phyloP scores from a whole-genome alignment of 306 rosid species.

The Sophora flavescens region DNA sequence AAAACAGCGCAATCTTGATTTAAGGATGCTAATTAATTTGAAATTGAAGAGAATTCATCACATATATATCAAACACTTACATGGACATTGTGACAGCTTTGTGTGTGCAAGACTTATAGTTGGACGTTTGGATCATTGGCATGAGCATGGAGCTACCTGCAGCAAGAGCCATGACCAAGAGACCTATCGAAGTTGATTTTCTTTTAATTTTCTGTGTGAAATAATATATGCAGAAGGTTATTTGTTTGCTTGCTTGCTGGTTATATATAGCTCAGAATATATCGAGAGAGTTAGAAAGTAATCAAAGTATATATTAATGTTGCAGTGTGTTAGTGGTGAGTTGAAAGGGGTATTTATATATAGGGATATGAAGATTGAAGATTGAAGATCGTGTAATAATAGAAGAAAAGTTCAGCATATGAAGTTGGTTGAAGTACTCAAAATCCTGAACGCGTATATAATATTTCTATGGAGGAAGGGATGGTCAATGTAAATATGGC shows the following conservation, averaged over 20 bases:
- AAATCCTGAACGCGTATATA: too few relatives aligned
- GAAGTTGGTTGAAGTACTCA: too few relatives aligned
- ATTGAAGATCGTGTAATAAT: too few relatives aligned
- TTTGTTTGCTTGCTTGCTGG: neutral
- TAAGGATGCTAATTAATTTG: neutral
- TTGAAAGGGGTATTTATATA: neutral
- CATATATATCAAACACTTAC: constrained; percentile 24
- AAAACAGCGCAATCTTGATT: neutral
- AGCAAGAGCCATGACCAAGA: constrained; percentile 2
- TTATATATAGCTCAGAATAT: too few relatives aligned
- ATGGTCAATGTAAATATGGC: too few relatives aligned
- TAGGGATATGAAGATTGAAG: too few relatives aligned
- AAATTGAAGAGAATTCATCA: neutral
- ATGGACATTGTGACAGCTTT: neutral
- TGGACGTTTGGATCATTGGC: neutral
- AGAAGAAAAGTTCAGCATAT: too few relatives aligned
- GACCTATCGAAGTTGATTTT: neutral
- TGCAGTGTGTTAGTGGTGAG: neutral
- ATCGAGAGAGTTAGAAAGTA: too few relatives aligned
- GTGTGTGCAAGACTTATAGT: neutral
- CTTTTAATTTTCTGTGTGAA: too few relatives aligned
- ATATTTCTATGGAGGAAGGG: too few relatives aligned
- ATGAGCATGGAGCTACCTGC: neutral
- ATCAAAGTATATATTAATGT: too few relatives aligned
- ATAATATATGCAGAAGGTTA: too few relatives aligned